Base-by-base conservation (phyloP, 2,329 filamentous ascomycete genomes). In the Didymosphaeria variabile region DNA sequence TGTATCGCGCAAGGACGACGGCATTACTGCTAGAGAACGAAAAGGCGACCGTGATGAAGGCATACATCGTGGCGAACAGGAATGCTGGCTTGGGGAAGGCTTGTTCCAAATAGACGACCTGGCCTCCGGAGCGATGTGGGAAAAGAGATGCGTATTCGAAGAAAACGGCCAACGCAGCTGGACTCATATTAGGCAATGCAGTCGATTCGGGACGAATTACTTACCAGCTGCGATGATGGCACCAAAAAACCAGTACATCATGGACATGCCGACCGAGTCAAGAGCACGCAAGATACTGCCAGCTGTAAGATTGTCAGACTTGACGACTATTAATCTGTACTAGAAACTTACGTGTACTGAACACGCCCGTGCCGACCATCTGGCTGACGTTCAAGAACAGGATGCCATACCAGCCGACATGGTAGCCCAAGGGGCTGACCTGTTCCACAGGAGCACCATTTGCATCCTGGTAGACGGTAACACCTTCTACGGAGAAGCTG, bases 331-430 rank as follows among this genome's bases (percentile, higher is more conserved):
- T 26, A 5, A n/a, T 42, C 17, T 10, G 10, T 32, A 34, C 13
- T 13, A n/a, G 21, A 46, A 50, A 68, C 70, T 67, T 54, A 72
- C 70, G 67, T 53, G 70, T 72, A 47, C 67, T 72, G 36, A 74
- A 74, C 2, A 74, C 68, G 52, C 72, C 72, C 5, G 73, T 74
- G 34, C 72, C 73, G 1, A 75, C 63, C 73, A 75, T 75, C 55
- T 75, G 70, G 17, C 65, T 67, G n/a, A 74, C 65, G 46, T 75
- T 75, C 51, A 74, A 60, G 29, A 74, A 74, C 5, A 75, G 49
- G 21, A 75, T 71, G 9, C 71, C 70, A 38, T 64, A 63, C 65
- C 66, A 73, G 15, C 70, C 69, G 31, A 75, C 72, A 53, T 74
- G 71, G 54, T 74, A 75, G 12, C 72, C 72, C 53, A 75, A 52